phyloP scores from a whole-genome alignment of 2,329 filamentous ascomycete genomes.

The Epichloe bromicola region DNA sequence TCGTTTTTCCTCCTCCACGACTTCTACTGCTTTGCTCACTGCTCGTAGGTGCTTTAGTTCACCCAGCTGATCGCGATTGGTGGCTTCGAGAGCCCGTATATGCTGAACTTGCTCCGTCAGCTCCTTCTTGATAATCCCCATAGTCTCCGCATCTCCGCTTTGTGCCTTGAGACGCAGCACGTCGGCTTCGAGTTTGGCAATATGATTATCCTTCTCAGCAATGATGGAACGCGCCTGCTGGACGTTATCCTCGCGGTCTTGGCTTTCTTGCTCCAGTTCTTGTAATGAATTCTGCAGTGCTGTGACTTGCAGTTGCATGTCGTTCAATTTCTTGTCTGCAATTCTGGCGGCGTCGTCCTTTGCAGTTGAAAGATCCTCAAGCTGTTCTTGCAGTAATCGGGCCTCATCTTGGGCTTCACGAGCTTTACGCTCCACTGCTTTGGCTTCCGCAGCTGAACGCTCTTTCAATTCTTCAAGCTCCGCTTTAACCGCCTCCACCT shows the following conservation, averaged over 20 bases:
- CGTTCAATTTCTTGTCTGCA: conserved; percentile 39
- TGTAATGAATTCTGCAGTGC: conserved; percentile 35
- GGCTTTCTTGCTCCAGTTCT: conserved; percentile 46
- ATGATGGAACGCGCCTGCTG: conserved; percentile 54
- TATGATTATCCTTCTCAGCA: conserved; percentile 53
- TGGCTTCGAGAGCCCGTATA: conserved; percentile 69
- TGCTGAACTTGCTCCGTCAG: conserved; percentile 86
- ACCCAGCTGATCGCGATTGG: conserved; percentile 63
- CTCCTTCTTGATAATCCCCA: conserved; percentile 75
- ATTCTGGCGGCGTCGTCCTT: conserved; percentile 59
- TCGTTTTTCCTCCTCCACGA: conserved; percentile 92
- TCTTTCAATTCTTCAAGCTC: conserved; percentile 42
- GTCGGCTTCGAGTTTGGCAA: conserved; percentile 68
- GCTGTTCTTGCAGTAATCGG: conserved; percentile 63
- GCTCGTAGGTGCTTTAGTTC: conserved; percentile 77
- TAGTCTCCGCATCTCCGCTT: conserved; percentile 73
- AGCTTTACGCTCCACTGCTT: conserved; percentile 53
- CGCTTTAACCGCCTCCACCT: conserved; percentile 34
- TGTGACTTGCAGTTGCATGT: conserved; percentile 39
- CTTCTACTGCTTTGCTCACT: conserved; percentile 72
- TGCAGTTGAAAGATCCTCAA: conserved; percentile 53
- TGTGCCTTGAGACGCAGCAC: conserved; percentile 75
- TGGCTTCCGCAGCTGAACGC: conserved; percentile 40
- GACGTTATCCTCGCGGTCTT: conserved; percentile 41
- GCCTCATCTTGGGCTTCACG: conserved; percentile 62